phyloP scores from a whole-genome alignment of 352 stramenopile species.

The Phytophthora ohioensis region DNA sequence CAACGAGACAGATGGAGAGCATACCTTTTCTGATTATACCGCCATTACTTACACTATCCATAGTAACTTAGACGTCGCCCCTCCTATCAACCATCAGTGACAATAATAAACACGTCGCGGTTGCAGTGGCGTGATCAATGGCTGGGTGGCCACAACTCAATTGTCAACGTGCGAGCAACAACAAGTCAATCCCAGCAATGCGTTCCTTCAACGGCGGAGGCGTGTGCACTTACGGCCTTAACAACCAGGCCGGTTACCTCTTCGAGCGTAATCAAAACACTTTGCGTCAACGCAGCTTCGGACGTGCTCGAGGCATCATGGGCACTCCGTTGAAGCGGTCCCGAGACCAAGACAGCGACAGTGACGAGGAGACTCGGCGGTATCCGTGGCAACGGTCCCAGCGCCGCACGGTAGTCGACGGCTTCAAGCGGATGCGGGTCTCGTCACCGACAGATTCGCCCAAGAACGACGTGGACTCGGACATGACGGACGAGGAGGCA shows the following conservation, averaged over 20 bases:
- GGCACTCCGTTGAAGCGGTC: conserved; percentile 49
- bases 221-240: conserved; percentile 52
- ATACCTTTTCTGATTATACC: conserved; percentile 35
- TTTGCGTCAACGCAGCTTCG: conserved; percentile 62
- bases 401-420: conserved; percentile 50
- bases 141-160: conserved; percentile 27
- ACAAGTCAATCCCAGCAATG: conserved; percentile 23
- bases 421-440: conserved; percentile 78
- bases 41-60: too few relatives aligned
- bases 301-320: conserved; percentile 42
- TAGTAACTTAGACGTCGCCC: conserved; percentile 22
- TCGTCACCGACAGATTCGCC: conserved; percentile 48
- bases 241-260: conserved; percentile 46
- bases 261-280: conserved; percentile 54
- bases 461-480: conserved; percentile 28
- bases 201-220: conserved; percentile 35
- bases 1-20: conserved; percentile 6
- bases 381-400: conserved; percentile 5
- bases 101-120: neutral
- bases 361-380: conserved; percentile 18
- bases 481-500: conserved; percentile 51
- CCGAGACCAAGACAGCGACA: conserved; percentile 34
- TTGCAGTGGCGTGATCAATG: neutral
- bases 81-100: conserved; percentile 3
- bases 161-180: conserved; percentile 17